Conservation (phyloP, 306 rosid genomes). For the Neltuma alba region DNA sequence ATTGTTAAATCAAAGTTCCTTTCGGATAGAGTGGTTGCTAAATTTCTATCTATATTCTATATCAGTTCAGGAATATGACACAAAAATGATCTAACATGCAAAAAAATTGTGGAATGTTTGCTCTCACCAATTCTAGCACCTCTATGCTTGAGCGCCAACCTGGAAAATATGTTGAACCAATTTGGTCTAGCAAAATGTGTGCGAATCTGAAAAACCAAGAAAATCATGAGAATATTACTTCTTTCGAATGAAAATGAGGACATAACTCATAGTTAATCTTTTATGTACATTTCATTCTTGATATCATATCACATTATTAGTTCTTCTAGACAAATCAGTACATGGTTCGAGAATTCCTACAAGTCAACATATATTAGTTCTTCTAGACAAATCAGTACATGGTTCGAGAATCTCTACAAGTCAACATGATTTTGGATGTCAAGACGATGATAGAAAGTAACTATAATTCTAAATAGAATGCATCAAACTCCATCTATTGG, state of each 20-base stretch:
- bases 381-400: not conserved
- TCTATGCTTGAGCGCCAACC: slow-evolving; percentile 63
- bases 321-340: not conserved
- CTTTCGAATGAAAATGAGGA: not conserved
- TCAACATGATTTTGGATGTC: not conserved
- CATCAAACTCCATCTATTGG: slow-evolving; percentile 1
- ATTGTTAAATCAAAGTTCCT: not conserved
- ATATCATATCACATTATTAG: not conserved
- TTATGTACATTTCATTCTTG: not conserved
- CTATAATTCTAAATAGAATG: not conserved
- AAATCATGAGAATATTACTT: slow-evolving; percentile 2
- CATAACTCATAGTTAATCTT: not conserved
- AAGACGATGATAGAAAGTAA: not conserved
- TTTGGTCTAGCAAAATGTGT: slow-evolving; percentile 83
- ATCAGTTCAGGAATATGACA: not conserved
- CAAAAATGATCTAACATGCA: not conserved
- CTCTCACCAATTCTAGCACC: slow-evolving; percentile 79
- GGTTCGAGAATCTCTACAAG: slow-evolving; percentile 6
- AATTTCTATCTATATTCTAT: not conserved
- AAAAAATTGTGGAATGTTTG: not conserved
- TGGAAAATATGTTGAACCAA: slow-evolving; percentile 79
- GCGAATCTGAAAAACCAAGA: slow-evolving; percentile 59
- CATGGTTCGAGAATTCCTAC: slow-evolving; percentile 5
- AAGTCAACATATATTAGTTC: not conserved
- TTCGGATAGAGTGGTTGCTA: not conserved